A percentile compares a stretch with the other conserved stretches of the same genome.
These are phyloP conservation scores for Exophiala aquamarina DNA, from an alignment of 2,329 filamentous ascomycete genomes.

Conservation along the genomic window DNA sequence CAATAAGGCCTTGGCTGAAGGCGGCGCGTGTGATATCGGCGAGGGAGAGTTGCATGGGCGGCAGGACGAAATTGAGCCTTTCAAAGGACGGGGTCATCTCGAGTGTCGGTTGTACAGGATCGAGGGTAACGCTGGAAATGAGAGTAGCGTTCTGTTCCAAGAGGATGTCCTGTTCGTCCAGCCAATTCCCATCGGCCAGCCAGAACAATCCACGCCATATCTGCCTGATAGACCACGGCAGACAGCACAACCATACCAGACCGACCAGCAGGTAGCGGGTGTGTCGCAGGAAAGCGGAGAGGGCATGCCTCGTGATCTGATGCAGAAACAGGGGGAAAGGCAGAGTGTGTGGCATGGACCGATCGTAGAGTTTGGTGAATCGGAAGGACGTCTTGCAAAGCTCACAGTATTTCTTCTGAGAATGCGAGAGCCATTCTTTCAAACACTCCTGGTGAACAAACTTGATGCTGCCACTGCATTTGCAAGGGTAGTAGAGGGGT, in stretches of 20 bases:
- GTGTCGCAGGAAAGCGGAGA: slow-evolving; percentile 74
- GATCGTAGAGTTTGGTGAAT: slow-evolving; percentile 96
- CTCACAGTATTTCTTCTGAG: slow-evolving; percentile 99
- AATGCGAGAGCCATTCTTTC: slow-evolving; percentile 98
- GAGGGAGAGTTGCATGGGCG: slow-evolving; percentile 19
- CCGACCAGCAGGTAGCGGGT: slow-evolving; percentile 74
- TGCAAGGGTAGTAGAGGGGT: slow-evolving; percentile 95
- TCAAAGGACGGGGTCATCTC: slow-evolving; percentile 11
- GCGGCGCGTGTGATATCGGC: slow-evolving; percentile 17
- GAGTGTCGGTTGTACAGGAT: background rate
- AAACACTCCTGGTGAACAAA: slow-evolving; percentile 96
- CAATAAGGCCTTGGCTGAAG: slow-evolving; percentile 17
- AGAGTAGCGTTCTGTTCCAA: background rate
- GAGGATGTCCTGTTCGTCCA: slow-evolving; percentile 27
- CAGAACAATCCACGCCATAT: slow-evolving; percentile 95
- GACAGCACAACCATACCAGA: slow-evolving; percentile 82
- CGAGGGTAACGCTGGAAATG: background rate
- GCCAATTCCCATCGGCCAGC: slow-evolving; percentile 78
- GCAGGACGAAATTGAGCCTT: slow-evolving; percentile 15
- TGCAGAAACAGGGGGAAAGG: slow-evolving; percentile 78
- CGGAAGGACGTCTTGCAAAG: slow-evolving; percentile 97
- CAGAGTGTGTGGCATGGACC: slow-evolving; percentile 83
- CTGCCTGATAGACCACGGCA: slow-evolving; percentile 87
- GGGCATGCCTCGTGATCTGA: slow-evolving; percentile 71
- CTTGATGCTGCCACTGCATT: slow-evolving; percentile 98